Evolutionary conservation across 768 basidiomycete species (phyloP), one percentile per base, ranked within the genome.

Genomic region (Pisolithus marmoratus): DNA sequence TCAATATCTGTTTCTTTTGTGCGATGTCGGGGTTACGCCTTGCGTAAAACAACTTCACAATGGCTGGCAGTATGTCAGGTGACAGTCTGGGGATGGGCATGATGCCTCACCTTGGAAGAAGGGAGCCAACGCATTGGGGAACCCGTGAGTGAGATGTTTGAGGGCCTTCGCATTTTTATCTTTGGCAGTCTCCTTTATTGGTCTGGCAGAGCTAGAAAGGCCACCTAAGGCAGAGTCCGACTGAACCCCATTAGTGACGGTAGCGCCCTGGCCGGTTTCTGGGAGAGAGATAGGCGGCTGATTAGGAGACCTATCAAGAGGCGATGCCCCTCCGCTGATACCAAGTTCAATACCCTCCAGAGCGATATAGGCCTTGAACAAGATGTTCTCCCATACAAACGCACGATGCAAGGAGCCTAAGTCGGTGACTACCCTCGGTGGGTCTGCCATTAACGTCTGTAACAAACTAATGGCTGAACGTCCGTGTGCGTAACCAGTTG

Each of bases 371-470:
- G 76, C 72, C 58, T 86, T 87, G 46, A 96, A 76, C 17, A 83
- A 70, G 38, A 91, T 87, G 58, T 90, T 93, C 70, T 95, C 91
- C 87, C 90, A 91, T 6, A 91, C 80, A 54, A 82, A 84, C 1
- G 84, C 81, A 15, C 90, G 82, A 64, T 96, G 93, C 6, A 97
- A 71, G 42, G 79, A 68, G 3, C 94, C 95, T 24, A 97, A 74
- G 55, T 88, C 79, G 4, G 70, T 68, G 23, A 98, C 70, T 24
- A 91, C 79, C 54, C 82, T 74, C 17, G 81, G 75, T 22, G 79
- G 80, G 22, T 76, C 77, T 20, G 74, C 77, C 76, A 86, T 85
- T 44, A 96, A 69, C 4, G 82, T 83, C 60, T 89, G 84, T 31
- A 95, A 77, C 37, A 94, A 74, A 2, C 82, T 73, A 8, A 86